Conservation (phyloP, 306 rosid species). For the Medicago truncatula region DNA sequence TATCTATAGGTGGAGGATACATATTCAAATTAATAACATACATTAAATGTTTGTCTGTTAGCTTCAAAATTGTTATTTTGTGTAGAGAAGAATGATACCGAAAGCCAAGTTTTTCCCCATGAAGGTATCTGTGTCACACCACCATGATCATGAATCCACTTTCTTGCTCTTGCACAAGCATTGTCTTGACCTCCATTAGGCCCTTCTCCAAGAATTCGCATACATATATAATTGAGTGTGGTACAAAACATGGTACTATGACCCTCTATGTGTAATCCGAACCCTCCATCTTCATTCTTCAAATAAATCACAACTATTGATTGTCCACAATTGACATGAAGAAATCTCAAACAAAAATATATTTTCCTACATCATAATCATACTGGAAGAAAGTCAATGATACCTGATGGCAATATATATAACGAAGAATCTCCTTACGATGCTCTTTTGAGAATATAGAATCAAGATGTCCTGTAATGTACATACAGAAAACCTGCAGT, state of each 20-base stretch:
- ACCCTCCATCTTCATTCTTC: slow-evolving; percentile 87
- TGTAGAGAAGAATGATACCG: slow-evolving; percentile 48
- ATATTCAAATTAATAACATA: neutral
- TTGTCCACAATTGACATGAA: no score
- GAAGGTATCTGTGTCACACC: slow-evolving; percentile 66
- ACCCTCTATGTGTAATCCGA: slow-evolving; percentile 84
- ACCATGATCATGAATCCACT: slow-evolving; percentile 83
- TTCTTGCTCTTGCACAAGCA: slow-evolving; percentile 73
- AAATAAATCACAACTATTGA: neutral
- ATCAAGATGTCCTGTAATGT: slow-evolving; percentile 72
- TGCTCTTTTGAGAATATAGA: slow-evolving; percentile 51
- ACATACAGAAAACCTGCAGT: slow-evolving; percentile 63
- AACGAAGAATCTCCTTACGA: slow-evolving; percentile 72
- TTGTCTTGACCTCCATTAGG: slow-evolving; percentile 64
- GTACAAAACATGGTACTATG: slow-evolving; percentile 83
- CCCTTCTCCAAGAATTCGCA: slow-evolving; percentile 84
- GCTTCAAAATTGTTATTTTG: neutral
- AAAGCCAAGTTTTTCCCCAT: slow-evolving; percentile 93
- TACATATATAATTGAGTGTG: slow-evolving; percentile 61
- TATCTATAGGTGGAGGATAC: slow-evolving; percentile 48
- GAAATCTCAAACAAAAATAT: neutral
- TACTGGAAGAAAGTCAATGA: no score
- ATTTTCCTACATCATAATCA: no score
- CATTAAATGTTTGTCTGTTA: neutral
- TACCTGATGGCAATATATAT: slow-evolving; percentile 73